phyloP scores from a whole-genome alignment of 345 rosid genomes.

The Raphanus sativus region DNA sequence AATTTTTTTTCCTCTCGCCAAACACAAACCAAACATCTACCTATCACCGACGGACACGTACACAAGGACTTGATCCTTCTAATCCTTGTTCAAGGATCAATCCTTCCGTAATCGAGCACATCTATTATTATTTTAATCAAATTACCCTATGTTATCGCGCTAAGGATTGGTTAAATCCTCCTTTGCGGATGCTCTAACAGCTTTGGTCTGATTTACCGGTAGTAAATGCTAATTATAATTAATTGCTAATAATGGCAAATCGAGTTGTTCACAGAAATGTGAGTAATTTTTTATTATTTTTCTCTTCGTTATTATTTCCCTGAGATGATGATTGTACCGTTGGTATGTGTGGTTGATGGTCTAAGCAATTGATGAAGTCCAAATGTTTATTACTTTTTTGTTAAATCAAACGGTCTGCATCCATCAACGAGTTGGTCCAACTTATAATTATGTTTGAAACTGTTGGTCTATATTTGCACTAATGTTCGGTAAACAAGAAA shows the following conservation, averaged over 20 bases:
- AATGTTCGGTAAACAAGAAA: neutral
- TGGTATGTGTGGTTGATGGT: conserved; percentile 3
- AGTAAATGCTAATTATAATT: neutral
- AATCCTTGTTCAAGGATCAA: too few species aligned
- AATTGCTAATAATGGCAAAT: neutral
- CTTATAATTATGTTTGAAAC: neutral
- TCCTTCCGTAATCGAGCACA: too few species aligned
- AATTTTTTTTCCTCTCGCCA: too few species aligned
- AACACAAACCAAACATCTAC: too few species aligned
- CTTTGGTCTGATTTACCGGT: neutral
- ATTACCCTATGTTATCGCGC: too few species aligned
- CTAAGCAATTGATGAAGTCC: conserved; percentile 13
- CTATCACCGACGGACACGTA: too few species aligned
- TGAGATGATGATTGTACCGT: neutral
- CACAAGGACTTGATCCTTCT: too few species aligned
- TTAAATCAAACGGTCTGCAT: neutral
- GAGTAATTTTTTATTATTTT: neutral
- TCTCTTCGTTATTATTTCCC: neutral
- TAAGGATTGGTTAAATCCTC: too few species aligned
- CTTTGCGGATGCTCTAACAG: too few species aligned
- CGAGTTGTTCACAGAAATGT: neutral
- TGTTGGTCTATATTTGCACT: neutral
- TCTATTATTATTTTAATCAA: too few species aligned
- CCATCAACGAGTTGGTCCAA: conserved; percentile 15
- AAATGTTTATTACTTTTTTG: neutral